These are phyloP conservation scores for Casuarina glauca DNA, from an alignment of 306 rosid species.

Conservation along the genomic window DNA sequence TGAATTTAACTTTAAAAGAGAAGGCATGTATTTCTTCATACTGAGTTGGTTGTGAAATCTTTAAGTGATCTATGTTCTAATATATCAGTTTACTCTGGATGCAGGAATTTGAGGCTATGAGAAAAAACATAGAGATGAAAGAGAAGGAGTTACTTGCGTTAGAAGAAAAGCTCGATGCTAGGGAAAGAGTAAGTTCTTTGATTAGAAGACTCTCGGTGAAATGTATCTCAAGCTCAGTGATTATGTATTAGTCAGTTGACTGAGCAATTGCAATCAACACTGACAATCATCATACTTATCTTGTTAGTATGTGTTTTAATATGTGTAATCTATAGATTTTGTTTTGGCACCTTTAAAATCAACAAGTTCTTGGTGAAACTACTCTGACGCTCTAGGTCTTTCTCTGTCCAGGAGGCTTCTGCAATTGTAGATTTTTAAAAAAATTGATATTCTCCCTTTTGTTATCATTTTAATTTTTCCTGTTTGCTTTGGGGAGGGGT, in stretches of 20 bases:
- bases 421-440: background rate
- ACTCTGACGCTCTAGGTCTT: background rate
- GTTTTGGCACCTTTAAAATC: background rate
- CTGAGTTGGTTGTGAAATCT: constrained; percentile 9
- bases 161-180: constrained; percentile 72
- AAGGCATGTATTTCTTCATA: constrained; percentile 48
- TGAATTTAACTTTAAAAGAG: constrained; percentile 63
- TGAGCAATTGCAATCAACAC: background rate
- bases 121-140: constrained; percentile 55
- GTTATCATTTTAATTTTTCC: background rate
- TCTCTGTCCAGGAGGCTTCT: background rate
- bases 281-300: background rate
- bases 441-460: background rate
- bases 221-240: background rate
- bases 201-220: constrained; percentile 7
- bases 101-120: constrained; percentile 76
- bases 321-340: background rate
- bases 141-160: constrained; percentile 70
- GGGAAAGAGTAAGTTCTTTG: constrained; percentile 66
- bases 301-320: background rate
- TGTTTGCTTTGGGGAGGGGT: background rate
- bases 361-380: background rate
- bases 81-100: constrained; percentile 21
- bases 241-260: background rate
- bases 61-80: constrained; percentile 19